A percentile compares a stretch with the other conserved stretches of the same genome.
These are phyloP conservation scores for Pseudogymnoascus sp. DNA, from an alignment of 2,329 filamentous ascomycete genomes.

Conservation along the genomic window DNA sequence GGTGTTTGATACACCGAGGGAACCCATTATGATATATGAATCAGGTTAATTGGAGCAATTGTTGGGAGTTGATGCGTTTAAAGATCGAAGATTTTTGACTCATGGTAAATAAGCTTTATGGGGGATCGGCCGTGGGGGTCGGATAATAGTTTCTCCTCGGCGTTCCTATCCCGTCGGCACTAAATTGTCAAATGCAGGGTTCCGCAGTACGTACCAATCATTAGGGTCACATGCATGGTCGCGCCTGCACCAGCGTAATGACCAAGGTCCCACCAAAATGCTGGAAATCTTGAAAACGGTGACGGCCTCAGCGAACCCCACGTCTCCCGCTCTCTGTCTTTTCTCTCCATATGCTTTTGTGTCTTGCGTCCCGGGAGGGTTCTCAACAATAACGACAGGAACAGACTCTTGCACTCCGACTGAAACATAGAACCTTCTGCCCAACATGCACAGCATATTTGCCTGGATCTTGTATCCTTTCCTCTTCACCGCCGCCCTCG, in stretches of 20 bases:
- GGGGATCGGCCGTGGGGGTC: slow-evolving; percentile 5
- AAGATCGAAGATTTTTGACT: slow-evolving; percentile 6
- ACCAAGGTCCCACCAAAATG: slow-evolving; percentile 9
- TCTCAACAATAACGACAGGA: slow-evolving; percentile 3
- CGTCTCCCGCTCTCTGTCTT: neutral
- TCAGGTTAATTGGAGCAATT: neutral
- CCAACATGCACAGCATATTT: slow-evolving; percentile 14
- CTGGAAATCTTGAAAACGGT: slow-evolving; percentile 8
- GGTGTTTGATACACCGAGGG: slow-evolving; percentile 21
- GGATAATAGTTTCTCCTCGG: slow-evolving; percentile 5
- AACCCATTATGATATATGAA: slow-evolving; percentile 16
- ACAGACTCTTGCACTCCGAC: neutral
- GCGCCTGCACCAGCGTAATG: slow-evolving; percentile 1
- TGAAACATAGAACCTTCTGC: neutral
- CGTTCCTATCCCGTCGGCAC: slow-evolving; percentile 3
- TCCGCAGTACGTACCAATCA: slow-evolving; percentile 9
- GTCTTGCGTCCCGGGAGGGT: slow-evolving; percentile 7
- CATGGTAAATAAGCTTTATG: slow-evolving; percentile 8
- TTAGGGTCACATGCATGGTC: neutral
- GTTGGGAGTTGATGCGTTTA: neutral
- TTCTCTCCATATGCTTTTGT: neutral
- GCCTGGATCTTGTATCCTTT: slow-evolving; percentile 38
- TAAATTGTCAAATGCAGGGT: slow-evolving; percentile 2
- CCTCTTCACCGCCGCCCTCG: slow-evolving; percentile 45
- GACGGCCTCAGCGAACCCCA: neutral